These are phyloP conservation scores for Phaffia tasmanica DNA, from an alignment of 768 basidiomycete species.

Conservation along the genomic window DNA sequence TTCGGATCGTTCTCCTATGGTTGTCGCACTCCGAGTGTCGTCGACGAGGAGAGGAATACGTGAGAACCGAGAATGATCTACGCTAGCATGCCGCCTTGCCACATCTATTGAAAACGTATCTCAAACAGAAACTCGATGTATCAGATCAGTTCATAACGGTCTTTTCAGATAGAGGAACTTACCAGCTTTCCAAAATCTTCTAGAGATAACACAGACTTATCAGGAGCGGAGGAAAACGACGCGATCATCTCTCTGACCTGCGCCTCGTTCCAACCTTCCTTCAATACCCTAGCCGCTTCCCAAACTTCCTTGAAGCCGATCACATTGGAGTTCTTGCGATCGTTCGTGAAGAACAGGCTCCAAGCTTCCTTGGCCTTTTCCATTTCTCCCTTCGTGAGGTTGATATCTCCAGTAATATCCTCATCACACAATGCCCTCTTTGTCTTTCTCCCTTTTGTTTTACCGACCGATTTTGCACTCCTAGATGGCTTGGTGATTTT, in stretches of 20 bases:
- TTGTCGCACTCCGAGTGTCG: too few relatives aligned
- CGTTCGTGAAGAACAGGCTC: neutral
- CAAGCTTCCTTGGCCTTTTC: constrained; percentile 9
- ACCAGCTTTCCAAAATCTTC: constrained; percentile 17
- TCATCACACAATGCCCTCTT: too few relatives aligned
- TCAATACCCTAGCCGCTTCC: constrained; percentile 1
- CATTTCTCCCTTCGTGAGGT: constrained; percentile 10
- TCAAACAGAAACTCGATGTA: neutral
- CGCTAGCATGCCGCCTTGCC: constrained; percentile 16
- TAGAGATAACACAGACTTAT: constrained; percentile 1
- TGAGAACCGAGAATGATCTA: neutral
- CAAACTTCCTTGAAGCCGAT: constrained; percentile 1
- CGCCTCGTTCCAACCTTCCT: constrained; percentile 3
- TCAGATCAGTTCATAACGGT: too few relatives aligned
- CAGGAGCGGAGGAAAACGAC: constrained; percentile 6
- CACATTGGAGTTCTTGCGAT: neutral
- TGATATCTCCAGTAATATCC: neutral
- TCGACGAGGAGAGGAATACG: too few relatives aligned
- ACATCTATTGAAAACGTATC: neutral
- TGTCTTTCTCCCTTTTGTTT: neutral
- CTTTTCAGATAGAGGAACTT: neutral
- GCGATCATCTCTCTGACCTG: constrained; percentile 19
- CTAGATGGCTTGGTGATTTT: neutral
- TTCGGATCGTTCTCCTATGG: too few relatives aligned
- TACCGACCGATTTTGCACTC: neutral